Evolutionary conservation across 2,329 filamentous ascomycete genomes (phyloP), one percentile per base, ranked within the genome.

Genomic region (Cryphonectria japonica): DNA sequence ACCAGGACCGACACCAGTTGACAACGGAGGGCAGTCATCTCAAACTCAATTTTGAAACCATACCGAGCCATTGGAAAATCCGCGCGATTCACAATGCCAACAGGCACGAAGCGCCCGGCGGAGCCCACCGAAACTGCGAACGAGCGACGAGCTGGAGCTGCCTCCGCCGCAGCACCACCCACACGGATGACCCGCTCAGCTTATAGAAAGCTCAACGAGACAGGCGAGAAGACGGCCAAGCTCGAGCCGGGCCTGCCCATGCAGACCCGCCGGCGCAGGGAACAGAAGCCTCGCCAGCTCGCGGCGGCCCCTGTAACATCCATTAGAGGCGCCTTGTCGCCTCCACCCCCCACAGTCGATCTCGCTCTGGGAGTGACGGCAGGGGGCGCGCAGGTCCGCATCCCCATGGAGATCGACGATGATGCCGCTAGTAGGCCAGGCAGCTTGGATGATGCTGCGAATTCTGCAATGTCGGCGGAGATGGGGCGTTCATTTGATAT

Each of bases 191-290:
- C 69, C 11, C 71, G 71, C 8, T 39, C 69, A 37, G 57, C 41
- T 50, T 34, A 52, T 26, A 71, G 57, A 26, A 64, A 32, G 7
- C 65, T 72, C 37, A 70, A 67, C 8, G 29, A 61, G n/a, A 50
- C 43, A 34, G 52, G 19, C 9, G 63, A 26, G 8, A 14, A 52
- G 11, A 39, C 66, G 9, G 63, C 29, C 14, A 37, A 41, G 3
- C 71, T 73, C 34, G 34, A 50, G 3, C 69, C 69, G 5, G 71
- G 71, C 6, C 71, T 73, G 29, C 57, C 68, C 0, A 65, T 65
- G 57, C 7, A 14, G 5, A n/a, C 34, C 0, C 69, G 66, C 16
- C 62, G 54, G 22, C 57, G 68, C 26, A 37, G n/a, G 19, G 62
- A 54, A 32, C 29, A 26, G 22, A 19, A 37, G n/a, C 43, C 46